Percentiles rank a stretch among this genome's conserved stretches.
These are phyloP conservation scores for Agrocybe pediades DNA, from an alignment of 768 basidiomycete species.

Conservation along the genomic window DNA sequence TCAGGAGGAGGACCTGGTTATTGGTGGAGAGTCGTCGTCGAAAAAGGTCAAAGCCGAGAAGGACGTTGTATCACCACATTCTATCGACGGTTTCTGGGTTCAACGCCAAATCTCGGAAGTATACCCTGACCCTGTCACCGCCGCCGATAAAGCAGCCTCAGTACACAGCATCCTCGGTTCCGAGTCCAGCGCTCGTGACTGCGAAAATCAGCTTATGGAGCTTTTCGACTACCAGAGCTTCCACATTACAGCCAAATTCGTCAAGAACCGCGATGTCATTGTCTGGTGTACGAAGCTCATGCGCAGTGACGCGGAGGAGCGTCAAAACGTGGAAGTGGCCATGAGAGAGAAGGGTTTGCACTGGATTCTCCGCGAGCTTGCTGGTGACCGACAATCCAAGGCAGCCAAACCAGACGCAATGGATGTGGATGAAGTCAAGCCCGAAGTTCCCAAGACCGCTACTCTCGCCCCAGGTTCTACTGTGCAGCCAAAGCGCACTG, in stretches of 20 bases:
- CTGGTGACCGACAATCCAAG: constrained; percentile 76
- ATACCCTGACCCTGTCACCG: constrained; percentile 93
- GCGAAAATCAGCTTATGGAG: constrained; percentile 96
- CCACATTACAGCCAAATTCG: constrained; percentile 84
- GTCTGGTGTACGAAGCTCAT: constrained; percentile 99
- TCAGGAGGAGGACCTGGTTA: constrained; percentile 73
- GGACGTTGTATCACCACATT: constrained; percentile 84
- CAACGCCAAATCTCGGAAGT: constrained; percentile 91
- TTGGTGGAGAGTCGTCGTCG: constrained; percentile 67
- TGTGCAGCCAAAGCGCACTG: constrained; percentile 78
- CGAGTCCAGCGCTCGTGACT: constrained; percentile 86
- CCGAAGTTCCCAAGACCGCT: constrained; percentile 75
- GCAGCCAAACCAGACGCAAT: constrained; percentile 57
- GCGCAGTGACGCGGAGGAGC: constrained; percentile 84
- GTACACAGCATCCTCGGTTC: constrained; percentile 87
- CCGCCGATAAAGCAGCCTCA: constrained; percentile 85
- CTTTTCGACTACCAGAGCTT: constrained; percentile 93
- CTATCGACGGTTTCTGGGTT: constrained; percentile 98
- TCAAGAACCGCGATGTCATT: constrained; percentile 94
- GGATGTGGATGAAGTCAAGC: constrained; percentile 68
- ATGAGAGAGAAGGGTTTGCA: constrained; percentile 98
- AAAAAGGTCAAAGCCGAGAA: constrained; percentile 63
- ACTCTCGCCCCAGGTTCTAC: constrained; percentile 87
- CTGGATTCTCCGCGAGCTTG: constrained; percentile 90
- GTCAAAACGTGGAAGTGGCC: constrained; percentile 92